A percentile compares a stretch with the other conserved stretches of the same genome.
Conservation (phyloP, 495 filamentous ascomycete genomes). For the Beverwykella pulmonaria region DNA sequence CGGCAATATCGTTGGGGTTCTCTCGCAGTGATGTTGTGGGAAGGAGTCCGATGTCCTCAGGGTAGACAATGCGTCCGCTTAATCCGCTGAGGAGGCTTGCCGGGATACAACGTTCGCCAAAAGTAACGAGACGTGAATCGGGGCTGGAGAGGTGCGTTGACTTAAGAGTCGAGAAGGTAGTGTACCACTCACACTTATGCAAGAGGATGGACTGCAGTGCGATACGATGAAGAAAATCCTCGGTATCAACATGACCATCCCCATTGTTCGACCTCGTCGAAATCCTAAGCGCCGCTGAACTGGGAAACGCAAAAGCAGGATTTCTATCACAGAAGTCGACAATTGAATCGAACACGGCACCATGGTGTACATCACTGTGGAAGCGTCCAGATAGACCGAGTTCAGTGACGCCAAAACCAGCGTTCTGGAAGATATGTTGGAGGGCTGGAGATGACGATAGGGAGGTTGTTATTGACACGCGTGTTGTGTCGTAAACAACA, state of each 20-base stretch:
- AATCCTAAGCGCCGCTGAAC: not conserved
- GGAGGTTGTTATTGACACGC: not conserved
- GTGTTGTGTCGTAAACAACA: not conserved
- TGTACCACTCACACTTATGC: not conserved
- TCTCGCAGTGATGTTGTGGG: not conserved
- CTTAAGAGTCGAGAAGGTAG: not conserved
- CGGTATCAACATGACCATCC: not conserved
- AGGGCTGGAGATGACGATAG: not conserved
- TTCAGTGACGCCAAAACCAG: not conserved
- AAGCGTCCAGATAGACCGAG: not conserved
- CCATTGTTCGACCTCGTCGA: not conserved
- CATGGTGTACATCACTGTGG: not conserved
- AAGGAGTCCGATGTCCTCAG: not conserved
- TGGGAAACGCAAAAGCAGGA: not conserved
- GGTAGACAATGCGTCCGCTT: not conserved
- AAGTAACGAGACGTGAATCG: not conserved
- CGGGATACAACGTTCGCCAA: not conserved
- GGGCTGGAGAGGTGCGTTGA: not conserved
- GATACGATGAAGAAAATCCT: not conserved
- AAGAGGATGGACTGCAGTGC: not conserved
- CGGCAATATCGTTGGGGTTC: conserved; percentile 49
- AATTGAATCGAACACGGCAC: not conserved
- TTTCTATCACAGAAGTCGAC: not conserved
- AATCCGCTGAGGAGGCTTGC: not conserved
- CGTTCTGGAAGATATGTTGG: not conserved